Evolutionary conservation across 768 basidiomycete genomes (phyloP).

Genomic region (Vararia minispora): DNA sequence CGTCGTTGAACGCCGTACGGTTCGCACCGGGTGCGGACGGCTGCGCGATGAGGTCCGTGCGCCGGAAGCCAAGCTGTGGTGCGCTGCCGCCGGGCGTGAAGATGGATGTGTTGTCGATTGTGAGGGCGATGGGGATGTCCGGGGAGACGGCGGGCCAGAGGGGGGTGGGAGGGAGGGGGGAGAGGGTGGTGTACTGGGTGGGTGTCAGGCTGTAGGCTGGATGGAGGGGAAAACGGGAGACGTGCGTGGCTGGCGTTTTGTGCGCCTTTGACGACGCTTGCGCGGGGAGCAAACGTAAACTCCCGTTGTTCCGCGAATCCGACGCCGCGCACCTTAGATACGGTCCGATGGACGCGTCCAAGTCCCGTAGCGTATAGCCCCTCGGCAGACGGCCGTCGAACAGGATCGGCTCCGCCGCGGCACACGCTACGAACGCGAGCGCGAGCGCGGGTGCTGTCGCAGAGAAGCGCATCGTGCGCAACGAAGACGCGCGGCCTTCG

Average conservation of each 20-base stretch:
- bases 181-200: conserved; percentile 32
- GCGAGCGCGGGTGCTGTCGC: neutral
- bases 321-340: conserved; percentile 38
- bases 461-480: conserved; percentile 3
- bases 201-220: neutral
- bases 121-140: conserved; percentile 41
- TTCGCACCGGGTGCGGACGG: conserved; percentile 24
- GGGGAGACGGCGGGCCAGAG: conserved; percentile 30
- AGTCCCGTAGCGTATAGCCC: conserved; percentile 28
- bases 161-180: conserved; percentile 32
- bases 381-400: conserved; percentile 45
- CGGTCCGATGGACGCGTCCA: conserved; percentile 38
- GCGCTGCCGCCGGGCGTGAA: conserved; percentile 38
- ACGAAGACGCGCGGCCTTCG: no score
- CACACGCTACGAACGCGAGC: conserved; percentile 4
- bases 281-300: neutral
- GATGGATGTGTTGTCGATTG: conserved; percentile 47
- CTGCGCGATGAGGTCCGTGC: conserved; percentile 50
- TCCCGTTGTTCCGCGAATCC: neutral
- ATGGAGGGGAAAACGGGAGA: conserved; percentile 4
- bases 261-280: conserved; percentile 47
- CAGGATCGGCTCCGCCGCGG: conserved; percentile 24
- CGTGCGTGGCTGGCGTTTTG: conserved; percentile 39
- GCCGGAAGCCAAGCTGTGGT: conserved; percentile 46
- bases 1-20: conserved; percentile 21